Conservation (phyloP, 495 filamentous ascomycete genomes). For the Neurospora pannonica region DNA sequence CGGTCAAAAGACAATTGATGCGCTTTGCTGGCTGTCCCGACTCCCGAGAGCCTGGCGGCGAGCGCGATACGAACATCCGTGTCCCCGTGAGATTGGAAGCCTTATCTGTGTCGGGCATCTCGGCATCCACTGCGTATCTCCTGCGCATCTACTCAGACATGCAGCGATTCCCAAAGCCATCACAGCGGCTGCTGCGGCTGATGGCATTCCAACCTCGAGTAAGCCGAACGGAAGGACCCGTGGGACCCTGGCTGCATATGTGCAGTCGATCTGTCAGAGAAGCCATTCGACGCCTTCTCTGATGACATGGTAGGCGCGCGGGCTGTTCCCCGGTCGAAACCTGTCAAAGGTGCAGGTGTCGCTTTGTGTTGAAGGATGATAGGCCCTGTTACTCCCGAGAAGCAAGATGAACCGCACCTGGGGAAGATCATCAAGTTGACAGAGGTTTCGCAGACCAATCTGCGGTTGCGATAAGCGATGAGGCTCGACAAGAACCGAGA, state of each 20-base stretch:
- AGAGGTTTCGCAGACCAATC: background rate
- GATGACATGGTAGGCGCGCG: background rate
- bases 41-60: background rate
- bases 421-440: background rate
- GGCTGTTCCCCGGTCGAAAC: background rate
- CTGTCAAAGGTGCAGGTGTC: background rate
- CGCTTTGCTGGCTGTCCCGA: background rate
- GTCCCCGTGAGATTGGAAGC: background rate
- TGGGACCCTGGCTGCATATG: background rate
- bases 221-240: background rate
- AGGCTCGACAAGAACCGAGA: background rate
- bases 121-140: background rate
- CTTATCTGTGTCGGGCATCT: background rate
- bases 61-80: background rate
- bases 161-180: background rate
- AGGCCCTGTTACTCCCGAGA: background rate
- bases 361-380: background rate
- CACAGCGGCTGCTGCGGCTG: background rate
- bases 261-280: background rate
- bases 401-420: background rate
- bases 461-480: background rate
- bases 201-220: background rate
- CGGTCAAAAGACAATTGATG: background rate
- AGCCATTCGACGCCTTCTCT: background rate
- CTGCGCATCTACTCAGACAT: background rate